Evolutionary conservation across 1,284 basidiomycete genomes (phyloP).

Genomic region (Marasmius fiardii): DNA sequence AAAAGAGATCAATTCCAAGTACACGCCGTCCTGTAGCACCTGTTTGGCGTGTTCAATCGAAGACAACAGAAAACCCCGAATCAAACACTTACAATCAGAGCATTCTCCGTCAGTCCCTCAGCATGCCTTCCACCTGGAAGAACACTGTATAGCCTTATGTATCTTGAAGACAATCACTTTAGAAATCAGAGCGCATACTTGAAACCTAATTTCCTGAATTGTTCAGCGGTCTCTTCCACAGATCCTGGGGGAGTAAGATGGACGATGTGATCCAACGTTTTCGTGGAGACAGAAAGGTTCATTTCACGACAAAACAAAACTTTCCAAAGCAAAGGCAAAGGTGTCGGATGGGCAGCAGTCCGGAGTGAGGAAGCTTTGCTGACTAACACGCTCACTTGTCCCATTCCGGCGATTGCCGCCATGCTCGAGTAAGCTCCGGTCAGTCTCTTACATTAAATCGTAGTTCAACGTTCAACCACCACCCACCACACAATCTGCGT

Average conservation of each 20-base stretch:
- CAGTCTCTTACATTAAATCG: no score
- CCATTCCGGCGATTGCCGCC: no score
- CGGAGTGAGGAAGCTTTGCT: no score
- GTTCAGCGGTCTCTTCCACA: constrained; percentile 43
- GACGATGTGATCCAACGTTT: constrained; percentile 62
- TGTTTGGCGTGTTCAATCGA: constrained; percentile 20
- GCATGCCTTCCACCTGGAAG: constrained; percentile 60
- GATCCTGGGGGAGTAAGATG: constrained; percentile 63
- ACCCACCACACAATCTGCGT: no score
- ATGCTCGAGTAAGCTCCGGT: no score
- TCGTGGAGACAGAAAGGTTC: constrained; percentile 31
- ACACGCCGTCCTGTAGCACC: constrained; percentile 57
- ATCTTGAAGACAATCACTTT: not conserved
- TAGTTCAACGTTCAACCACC: no score
- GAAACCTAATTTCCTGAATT: constrained; percentile 63
- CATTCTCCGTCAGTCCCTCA: constrained; percentile 59
- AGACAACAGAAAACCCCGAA: not conserved
- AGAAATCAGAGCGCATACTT: constrained; percentile 34
- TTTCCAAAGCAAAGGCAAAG: no score
- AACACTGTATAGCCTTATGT: constrained; percentile 38
- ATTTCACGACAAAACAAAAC: no score
- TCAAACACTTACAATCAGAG: constrained; percentile 50
- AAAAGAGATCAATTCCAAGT: constrained; percentile 69
- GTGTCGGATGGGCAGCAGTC: no score
- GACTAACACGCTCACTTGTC: no score